phyloP scores from a whole-genome alignment of 768 basidiomycete species.

The Leucosporidium yakuticum region DNA sequence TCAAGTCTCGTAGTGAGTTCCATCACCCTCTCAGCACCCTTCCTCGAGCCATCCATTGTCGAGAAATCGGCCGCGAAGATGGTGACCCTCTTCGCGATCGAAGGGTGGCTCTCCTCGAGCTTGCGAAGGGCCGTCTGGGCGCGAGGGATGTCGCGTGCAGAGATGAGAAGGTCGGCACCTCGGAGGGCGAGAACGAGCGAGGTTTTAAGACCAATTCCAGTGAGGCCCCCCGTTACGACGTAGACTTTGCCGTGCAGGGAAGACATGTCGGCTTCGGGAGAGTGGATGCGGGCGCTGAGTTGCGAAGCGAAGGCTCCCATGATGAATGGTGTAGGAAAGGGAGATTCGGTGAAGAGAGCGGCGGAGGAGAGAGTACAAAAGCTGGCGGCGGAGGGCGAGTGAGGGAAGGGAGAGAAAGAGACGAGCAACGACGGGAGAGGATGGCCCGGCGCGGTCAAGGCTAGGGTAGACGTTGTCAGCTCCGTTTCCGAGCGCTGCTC shows the following conservation, averaged over 20 bases:
- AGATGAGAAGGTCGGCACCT: background rate
- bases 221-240: background rate
- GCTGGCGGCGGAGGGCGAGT: too few species aligned
- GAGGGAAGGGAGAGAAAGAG: too few species aligned
- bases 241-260: background rate
- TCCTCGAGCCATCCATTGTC: background rate
- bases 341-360: too few species aligned
- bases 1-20: background rate
- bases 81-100: background rate
- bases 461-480: too few species aligned
- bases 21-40: background rate
- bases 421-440: too few species aligned
- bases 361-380: too few species aligned
- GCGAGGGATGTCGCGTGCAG: background rate
- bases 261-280: background rate
- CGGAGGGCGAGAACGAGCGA: constrained; percentile 7
- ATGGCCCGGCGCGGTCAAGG: too few species aligned
- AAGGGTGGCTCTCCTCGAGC: background rate
- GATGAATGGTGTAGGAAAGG: too few species aligned
- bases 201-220: constrained; percentile 1
- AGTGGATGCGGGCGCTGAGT: background rate
- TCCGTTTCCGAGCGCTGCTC: too few species aligned
- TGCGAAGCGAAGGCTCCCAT: too few species aligned
- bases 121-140: background rate
- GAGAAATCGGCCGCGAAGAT: background rate